Evolutionary conservation across 352 stramenopile genomes (phyloP), one percentile per base, ranked within the genome.

Genomic region (Phytophthora sansomeana): DNA sequence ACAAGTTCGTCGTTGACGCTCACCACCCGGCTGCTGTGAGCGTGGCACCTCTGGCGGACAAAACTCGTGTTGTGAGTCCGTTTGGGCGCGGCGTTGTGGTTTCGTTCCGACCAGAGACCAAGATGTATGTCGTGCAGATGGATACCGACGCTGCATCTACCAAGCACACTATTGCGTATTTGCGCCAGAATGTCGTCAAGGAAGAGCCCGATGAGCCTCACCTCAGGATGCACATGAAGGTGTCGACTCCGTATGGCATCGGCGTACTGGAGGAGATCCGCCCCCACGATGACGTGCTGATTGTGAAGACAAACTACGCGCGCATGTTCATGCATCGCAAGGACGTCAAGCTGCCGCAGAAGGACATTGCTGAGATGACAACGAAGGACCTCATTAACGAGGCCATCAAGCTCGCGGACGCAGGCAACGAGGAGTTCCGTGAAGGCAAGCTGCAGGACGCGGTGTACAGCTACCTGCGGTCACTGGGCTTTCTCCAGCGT

Each of bases 111-210:
- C 66, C 73, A 26, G 75, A 82, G 41, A 89, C 77, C 28, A 92
- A 89, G 60, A 89, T 94, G 73, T 96, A 94, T 58, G 78, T 96
- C 7, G 83, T 94, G 10, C 85, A 92, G 50, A 67, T 96, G 35
- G 84, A 92, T 57, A 80, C 80, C 11, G 72, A 88, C 38, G 55
- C 71, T 6, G 75, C 80, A 6, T 75, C 76, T 6, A 92, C 89
- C 69, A 88, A 77, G 47, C 67, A 78, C 19, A 91, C 77, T 6
- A 61, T 88, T 35, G 87, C 85, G 33, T 96, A 93, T 54, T 51
- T 96, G 65, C 85, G 80, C 4, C 75, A 89, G 30, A 70, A 82
- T 2, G 66, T 80, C 36, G 87, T 96, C 14, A 68, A 63, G n/a
- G 87, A 96, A 56, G 87, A 93, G 48, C 71, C 79, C 1, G 71